phyloP scores from a whole-genome alignment of 1,284 basidiomycete species.

The Vanrija sp. region DNA sequence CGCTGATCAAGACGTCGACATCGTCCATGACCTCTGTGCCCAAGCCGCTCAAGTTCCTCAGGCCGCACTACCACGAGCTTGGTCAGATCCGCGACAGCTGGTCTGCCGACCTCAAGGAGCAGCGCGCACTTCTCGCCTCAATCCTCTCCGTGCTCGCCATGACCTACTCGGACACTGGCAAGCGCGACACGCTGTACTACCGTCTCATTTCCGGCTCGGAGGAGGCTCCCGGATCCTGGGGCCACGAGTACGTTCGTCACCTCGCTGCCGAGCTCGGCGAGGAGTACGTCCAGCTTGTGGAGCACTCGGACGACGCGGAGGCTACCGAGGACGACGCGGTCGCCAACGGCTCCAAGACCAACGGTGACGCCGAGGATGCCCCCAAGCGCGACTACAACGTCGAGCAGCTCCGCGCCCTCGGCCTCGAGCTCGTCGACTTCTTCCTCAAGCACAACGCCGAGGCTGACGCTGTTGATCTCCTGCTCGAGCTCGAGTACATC shows the following conservation, averaged over 20 bases:
- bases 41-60: constrained; percentile 97
- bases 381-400: constrained; percentile 31
- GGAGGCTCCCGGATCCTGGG: constrained; percentile 92
- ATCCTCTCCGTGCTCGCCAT: constrained; percentile 99
- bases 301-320: constrained; percentile 51
- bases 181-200: constrained; percentile 91
- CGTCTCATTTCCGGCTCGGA: constrained; percentile 76
- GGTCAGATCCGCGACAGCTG: constrained; percentile 77
- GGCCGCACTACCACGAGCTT: constrained; percentile 88
- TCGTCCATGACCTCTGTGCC: constrained; percentile 99
- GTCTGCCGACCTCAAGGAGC: constrained; percentile 59
- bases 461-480: constrained; percentile 93
- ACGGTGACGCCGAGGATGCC: constrained; percentile 8
- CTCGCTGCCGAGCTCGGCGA: constrained; percentile 94
- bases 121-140: constrained; percentile 94
- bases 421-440: constrained; percentile 84
- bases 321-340: constrained; percentile 24
- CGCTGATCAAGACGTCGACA: constrained; percentile 91
- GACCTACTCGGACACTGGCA: constrained; percentile 96
- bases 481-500: constrained; percentile 92
- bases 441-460: constrained; percentile 93
- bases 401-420: constrained; percentile 71
- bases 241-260: constrained; percentile 98
- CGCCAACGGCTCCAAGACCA: constrained; percentile 14
- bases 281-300: constrained; percentile 61